A percentile compares a stretch with the other conserved stretches of the same genome.
Conservation (phyloP, 352 stramenopile species). For the Phytopythium chamaehyphon region DNA sequence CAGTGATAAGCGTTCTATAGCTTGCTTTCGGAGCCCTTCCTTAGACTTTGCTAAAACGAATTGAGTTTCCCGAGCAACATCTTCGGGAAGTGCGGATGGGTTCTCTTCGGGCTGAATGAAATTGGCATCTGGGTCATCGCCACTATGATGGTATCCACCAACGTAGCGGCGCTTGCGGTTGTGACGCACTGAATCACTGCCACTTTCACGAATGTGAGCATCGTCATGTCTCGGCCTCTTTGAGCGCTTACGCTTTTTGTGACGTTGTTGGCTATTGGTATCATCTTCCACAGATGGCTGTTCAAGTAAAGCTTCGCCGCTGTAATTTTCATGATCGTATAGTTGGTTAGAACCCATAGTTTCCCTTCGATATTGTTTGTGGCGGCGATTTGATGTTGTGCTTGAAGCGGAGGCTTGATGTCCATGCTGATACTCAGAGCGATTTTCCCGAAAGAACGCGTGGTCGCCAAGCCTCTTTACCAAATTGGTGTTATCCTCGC, state of each 20-base stretch:
- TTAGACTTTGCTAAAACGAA: slow-evolving; percentile 33
- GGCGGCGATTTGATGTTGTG: too few species aligned
- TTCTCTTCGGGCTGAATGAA: slow-evolving; percentile 88
- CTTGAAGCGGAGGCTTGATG: too few species aligned
- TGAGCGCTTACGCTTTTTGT: not conserved
- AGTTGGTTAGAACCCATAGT: too few species aligned
- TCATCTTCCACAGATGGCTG: not conserved
- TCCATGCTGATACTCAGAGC: too few species aligned
- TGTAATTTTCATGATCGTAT: too few species aligned
- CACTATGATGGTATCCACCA: slow-evolving; percentile 62
- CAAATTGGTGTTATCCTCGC: too few species aligned
- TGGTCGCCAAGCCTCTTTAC: too few species aligned
- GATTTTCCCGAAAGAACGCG: too few species aligned
- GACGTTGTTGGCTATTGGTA: not conserved
- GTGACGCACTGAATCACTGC: not conserved
- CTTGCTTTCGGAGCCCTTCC: slow-evolving; percentile 33
- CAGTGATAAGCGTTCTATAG: slow-evolving; percentile 20
- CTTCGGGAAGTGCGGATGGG: slow-evolving; percentile 61
- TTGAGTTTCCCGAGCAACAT: slow-evolving; percentile 58
- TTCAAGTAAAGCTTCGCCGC: too few species aligned
- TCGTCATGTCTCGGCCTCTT: not conserved
- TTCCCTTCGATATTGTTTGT: too few species aligned
- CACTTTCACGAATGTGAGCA: slow-evolving; percentile 12
- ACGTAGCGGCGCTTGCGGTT: slow-evolving; percentile 33
- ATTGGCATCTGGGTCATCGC: slow-evolving; percentile 47